Evolutionary conservation across 1,139 yeast species (phyloP).

Genomic region (Saccharomycopsis crataegensis): DNA sequence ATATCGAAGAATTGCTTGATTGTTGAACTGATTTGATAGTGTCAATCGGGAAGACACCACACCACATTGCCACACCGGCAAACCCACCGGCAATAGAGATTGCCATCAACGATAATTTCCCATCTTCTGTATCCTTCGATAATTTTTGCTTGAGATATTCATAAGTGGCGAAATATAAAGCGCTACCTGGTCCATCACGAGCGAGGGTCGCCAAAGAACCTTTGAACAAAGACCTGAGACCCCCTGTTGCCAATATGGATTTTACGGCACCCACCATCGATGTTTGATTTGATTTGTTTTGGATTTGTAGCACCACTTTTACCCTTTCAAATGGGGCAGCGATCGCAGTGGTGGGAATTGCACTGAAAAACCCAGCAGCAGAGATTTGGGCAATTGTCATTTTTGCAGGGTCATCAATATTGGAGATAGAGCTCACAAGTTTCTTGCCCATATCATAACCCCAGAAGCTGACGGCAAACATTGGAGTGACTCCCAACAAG

Average conservation of each 20-base stretch:
- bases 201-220: slow-evolving; percentile 91
- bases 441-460: slow-evolving; percentile 93
- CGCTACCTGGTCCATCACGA: slow-evolving; percentile 98
- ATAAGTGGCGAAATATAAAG: slow-evolving; percentile 90
- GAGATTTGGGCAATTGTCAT: slow-evolving; percentile 68
- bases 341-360: slow-evolving; percentile 87
- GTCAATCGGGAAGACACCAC: slow-evolving; percentile 92
- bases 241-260: slow-evolving; percentile 74
- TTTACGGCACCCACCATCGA: slow-evolving; percentile 40
- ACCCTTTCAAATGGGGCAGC: slow-evolving; percentile 97
- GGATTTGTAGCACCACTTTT: slow-evolving; percentile 87
- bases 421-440: slow-evolving; percentile 38
- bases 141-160: slow-evolving; percentile 66
- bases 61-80: slow-evolving; percentile 97
- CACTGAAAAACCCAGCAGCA: slow-evolving; percentile 92
- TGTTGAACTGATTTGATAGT: slow-evolving; percentile 88
- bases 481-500: slow-evolving; percentile 89
- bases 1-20: slow-evolving; percentile 47
- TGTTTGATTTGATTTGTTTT: slow-evolving; percentile 41
- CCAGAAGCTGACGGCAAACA: slow-evolving; percentile 98
- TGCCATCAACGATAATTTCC: slow-evolving; percentile 59
- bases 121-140: slow-evolving; percentile 40
- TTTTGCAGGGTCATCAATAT: slow-evolving; percentile 30
- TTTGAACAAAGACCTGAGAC: slow-evolving; percentile 75
- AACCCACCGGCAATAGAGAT: slow-evolving; percentile 88